Base-by-base conservation (phyloP, 768 basidiomycete genomes). In the Holtermannia corniformis region DNA sequence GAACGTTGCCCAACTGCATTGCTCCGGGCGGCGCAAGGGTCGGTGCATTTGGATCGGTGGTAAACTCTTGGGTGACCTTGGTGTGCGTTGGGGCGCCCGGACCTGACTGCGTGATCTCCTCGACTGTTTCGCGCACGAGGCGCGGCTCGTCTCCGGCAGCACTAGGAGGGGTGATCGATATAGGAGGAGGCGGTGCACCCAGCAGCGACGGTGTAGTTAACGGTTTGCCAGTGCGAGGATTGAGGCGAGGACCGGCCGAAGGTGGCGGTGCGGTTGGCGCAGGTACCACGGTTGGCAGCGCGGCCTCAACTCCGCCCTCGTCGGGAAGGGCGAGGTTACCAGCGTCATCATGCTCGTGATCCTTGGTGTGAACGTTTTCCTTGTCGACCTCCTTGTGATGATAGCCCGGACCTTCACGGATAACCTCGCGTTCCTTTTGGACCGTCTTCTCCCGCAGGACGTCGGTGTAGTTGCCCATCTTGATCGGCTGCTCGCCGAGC, bases 191-290 rank as follows among this genome's bases (percentile, higher is more conserved):
- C 20, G 50, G 21, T 14, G 43, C 55, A 28, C 40, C 51, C 13
- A 21, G 47, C 24, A 56, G 57, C 3, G 65, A 67, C 1, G 64
- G 59, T 7, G 64, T 27, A 37, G 55, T 53, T 14, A 67, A 46
- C 16, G 57, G 57, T 49, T 62, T 64, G 12, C 65, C 65, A 20
- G 65, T 67, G 22, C 59, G 57, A 26, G 63, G 65, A 37, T 67
- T 67, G 49, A 67, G 43, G 44, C 57, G 55, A 13, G 55, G 51
- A 19, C 51, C 26, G 32, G 57, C 28, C 12, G 49, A 14, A 40
- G 49, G 49, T 24, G 49, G 47, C 19, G 48, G 22, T 20, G 23
- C 26, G 24, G 54, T 55, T 43, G 40, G 32, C 40, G 53, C 47
- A 49, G 53, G 47, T 40, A 44, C 41, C 14, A 49, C 40, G 23